Evolutionary conservation across 2,329 filamentous ascomycete genomes (phyloP).

Genomic region (Epichloe scottii): DNA sequence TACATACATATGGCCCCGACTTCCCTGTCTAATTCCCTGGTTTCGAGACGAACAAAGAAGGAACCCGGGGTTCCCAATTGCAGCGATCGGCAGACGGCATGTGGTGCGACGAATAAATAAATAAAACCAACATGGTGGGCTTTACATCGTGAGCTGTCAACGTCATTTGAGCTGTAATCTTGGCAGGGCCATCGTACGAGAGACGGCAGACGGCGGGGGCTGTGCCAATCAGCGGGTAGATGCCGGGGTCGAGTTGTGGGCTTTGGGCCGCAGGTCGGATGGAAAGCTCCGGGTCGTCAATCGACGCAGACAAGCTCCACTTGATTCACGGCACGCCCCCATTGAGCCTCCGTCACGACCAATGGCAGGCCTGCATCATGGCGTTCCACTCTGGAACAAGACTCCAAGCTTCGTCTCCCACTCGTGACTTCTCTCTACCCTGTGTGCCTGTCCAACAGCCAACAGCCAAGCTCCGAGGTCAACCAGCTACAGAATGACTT

Average conservation of each 20-base stretch:
- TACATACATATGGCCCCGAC: background rate
- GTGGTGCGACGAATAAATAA: background rate
- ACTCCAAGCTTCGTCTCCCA: no score
- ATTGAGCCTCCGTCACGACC: no score
- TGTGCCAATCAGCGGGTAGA: background rate
- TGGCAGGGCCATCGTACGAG: background rate
- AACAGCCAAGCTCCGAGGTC: no score
- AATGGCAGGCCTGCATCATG: no score
- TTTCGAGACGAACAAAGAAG: background rate
- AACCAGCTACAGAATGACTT: conserved; percentile 22
- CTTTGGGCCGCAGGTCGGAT: background rate
- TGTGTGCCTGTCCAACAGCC: no score
- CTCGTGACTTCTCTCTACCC: no score
- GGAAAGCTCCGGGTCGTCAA: background rate
- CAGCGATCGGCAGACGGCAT: background rate
- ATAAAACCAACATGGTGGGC: background rate
- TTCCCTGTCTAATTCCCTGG: background rate
- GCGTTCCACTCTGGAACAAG: no score
- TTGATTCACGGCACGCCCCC: no score
- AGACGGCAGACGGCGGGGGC: background rate
- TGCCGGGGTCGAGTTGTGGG: background rate
- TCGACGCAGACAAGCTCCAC: no score
- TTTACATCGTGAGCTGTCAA: background rate
- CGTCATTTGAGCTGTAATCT: background rate
- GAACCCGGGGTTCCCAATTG: no score